Evolutionary conservation across 306 rosid genomes (phyloP).

Genomic region (Acacia melanoxylon): DNA sequence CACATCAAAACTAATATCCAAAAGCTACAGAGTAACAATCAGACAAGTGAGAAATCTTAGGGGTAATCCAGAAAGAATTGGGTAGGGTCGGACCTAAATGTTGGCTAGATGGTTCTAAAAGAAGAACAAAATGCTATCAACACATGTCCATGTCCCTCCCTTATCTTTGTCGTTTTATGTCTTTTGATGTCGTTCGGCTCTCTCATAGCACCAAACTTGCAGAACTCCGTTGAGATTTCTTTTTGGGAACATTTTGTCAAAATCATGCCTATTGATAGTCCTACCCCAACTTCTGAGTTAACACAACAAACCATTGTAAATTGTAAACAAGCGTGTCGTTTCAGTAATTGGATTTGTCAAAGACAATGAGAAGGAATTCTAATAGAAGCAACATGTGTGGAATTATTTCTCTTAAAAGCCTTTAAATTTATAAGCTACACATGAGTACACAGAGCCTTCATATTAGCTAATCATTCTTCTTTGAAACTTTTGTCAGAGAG

Average conservation of each 20-base stretch:
- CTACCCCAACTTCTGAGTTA: background rate
- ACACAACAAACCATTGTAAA: background rate
- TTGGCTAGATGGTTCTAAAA: no score
- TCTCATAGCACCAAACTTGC: no score
- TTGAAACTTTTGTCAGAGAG: background rate
- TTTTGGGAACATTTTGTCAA: no score
- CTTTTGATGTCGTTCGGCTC: background rate
- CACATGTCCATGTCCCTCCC: background rate
- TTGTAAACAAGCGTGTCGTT: no score
- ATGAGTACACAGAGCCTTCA: background rate
- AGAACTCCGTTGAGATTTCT: background rate
- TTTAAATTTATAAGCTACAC: background rate
- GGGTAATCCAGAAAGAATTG: rapidly evolving
- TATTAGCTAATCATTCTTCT: background rate
- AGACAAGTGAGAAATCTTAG: no score
- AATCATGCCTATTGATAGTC: background rate
- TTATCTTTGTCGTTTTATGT: background rate
- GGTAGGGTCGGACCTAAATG: no score
- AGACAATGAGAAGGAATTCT: background rate
- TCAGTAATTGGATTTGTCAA: background rate
- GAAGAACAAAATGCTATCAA: no score
- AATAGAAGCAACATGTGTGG: background rate
- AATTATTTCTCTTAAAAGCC: background rate
- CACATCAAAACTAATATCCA: no score
- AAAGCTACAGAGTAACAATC: no score